phyloP scores from a whole-genome alignment of 2,329 filamentous ascomycete species.

The Mariannaea sp. region DNA sequence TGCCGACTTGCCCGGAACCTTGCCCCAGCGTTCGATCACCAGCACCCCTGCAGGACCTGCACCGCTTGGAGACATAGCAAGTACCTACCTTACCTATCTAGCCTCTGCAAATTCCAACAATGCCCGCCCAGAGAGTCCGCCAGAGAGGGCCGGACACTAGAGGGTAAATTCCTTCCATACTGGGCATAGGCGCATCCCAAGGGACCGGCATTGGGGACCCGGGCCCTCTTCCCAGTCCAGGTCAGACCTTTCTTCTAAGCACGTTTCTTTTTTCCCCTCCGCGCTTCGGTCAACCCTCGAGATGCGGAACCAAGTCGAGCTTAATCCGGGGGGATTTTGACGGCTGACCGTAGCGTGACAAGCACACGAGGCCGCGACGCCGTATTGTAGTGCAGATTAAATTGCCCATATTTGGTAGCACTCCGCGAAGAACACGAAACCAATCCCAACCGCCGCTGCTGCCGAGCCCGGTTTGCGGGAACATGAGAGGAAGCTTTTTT shows the following conservation, averaged over 20 bases:
- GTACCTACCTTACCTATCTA: neutral
- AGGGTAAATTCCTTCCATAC: neutral
- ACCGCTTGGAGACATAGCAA: no score
- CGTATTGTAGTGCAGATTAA: no score
- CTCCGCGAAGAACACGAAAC: conserved; percentile 17
- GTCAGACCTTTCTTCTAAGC: neutral
- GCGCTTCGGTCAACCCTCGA: conserved; percentile 13
- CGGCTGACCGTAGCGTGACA: conserved; percentile 9
- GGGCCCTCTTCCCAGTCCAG: conserved; percentile 5
- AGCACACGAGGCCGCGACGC: conserved; percentile 13
- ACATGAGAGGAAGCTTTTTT: neutral
- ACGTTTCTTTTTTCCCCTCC: neutral
- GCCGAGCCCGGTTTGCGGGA: neutral
- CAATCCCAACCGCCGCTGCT: conserved; percentile 15
- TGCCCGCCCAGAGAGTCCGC: no score
- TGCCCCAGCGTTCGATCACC: conserved; percentile 8
- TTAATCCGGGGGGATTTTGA: conserved; percentile 10
- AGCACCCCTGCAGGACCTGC: neutral
- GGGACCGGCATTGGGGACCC: conserved; percentile 14
- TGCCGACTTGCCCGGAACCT: conserved; percentile 10
- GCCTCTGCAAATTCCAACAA: conserved; percentile 3
- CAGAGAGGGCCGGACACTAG: neutral
- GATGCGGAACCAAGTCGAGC: conserved; percentile 13
- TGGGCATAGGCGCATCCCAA: conserved; percentile 4
- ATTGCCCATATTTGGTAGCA: conserved; percentile 12